Conservation (phyloP, 306 rosid species). For the Prosopis cineraria region DNA sequence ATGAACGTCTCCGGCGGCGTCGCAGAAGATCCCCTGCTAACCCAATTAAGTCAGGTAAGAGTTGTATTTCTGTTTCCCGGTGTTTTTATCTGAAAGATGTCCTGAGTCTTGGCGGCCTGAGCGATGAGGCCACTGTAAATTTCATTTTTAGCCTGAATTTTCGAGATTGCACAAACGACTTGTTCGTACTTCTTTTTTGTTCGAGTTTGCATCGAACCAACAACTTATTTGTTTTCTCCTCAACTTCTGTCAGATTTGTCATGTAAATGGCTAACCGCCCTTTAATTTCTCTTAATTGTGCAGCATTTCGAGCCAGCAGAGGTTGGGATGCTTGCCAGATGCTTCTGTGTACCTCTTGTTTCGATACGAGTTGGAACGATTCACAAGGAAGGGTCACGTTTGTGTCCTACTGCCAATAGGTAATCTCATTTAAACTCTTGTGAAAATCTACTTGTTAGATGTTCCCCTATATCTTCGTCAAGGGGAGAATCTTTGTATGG, state of each 20-base stretch:
- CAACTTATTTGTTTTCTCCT: neutral
- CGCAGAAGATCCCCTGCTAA: constrained; percentile 86
- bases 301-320: constrained; percentile 98
- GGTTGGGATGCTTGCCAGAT: constrained; percentile 94
- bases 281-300: constrained; percentile 1
- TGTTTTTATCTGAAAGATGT: neutral
- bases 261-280: neutral
- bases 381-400: constrained; percentile 64
- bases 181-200: neutral
- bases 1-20: constrained; percentile 63
- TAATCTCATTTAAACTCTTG: constrained; percentile 38
- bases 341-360: constrained; percentile 96
- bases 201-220: neutral
- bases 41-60: constrained; percentile 87
- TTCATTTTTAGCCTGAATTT: neutral
- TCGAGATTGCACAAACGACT: neutral
- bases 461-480: neutral
- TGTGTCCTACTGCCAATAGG: constrained; percentile 78
- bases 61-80: neutral
- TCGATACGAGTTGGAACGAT: constrained; percentile 90
- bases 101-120: neutral
- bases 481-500: neutral
- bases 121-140: neutral
- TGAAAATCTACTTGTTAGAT: neutral
- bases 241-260: neutral